phyloP scores from a whole-genome alignment of 2,329 filamentous ascomycete genomes.

The Aurifilum marmelostoma region DNA sequence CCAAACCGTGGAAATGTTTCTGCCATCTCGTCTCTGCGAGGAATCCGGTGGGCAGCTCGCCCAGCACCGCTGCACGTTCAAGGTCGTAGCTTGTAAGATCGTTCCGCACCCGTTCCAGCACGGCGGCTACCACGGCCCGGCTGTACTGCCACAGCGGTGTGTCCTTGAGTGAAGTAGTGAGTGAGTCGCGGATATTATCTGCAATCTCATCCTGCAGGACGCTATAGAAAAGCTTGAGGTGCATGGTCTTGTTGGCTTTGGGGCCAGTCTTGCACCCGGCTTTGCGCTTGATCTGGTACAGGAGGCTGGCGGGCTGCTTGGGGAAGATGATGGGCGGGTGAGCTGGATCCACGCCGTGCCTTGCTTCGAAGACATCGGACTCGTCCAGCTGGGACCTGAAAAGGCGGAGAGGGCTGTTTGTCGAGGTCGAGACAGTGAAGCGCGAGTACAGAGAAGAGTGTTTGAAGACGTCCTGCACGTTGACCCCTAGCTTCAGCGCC shows the following conservation, averaged over 20 bases:
- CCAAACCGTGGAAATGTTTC: conserved; percentile 54
- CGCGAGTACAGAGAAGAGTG: conserved; percentile 79
- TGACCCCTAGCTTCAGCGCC: conserved; percentile 84
- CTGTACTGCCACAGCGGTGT: conserved; percentile 50
- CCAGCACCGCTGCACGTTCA: conserved; percentile 59
- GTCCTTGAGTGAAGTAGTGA: conserved; percentile 45
- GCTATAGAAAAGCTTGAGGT: conserved; percentile 75
- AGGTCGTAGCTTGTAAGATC: conserved; percentile 55
- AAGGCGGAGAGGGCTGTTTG: conserved; percentile 72
- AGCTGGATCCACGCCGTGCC: conserved; percentile 58
- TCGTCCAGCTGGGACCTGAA: conserved; percentile 70
- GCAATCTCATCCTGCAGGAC: conserved; percentile 76
- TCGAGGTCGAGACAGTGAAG: conserved; percentile 87
- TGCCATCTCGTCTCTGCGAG: conserved; percentile 53
- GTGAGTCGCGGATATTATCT: conserved; percentile 47
- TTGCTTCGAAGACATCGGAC: conserved; percentile 70
- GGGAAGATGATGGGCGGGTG: conserved; percentile 70
- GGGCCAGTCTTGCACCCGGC: conserved; percentile 36
- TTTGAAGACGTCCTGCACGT: conserved; percentile 96
- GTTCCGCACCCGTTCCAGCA: conserved; percentile 49
- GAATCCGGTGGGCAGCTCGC: conserved; percentile 53
- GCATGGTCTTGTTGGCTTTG: conserved; percentile 54
- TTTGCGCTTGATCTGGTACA: conserved; percentile 76
- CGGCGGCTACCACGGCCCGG: conserved; percentile 49
- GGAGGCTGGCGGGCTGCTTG: conserved; percentile 77